phyloP scores from a whole-genome alignment of 805 yeast species.

The Gaillardinia entomophila region DNA sequence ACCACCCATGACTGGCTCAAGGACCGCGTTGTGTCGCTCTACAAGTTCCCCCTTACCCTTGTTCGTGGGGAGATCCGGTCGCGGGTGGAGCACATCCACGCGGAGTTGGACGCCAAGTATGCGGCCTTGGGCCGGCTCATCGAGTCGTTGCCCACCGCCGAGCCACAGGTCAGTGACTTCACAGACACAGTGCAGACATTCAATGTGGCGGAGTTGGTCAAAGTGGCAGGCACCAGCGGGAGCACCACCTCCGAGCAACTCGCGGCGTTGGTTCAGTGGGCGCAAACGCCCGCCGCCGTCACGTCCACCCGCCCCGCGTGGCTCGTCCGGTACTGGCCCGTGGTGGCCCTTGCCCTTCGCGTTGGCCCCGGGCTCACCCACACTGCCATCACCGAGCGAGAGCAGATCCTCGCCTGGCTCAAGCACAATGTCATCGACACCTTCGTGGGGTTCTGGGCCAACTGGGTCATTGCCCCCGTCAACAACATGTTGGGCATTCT shows the following conservation, averaged over 20 bases:
- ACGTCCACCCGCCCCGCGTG: no score
- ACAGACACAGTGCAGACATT: background rate
- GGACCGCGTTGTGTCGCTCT: conserved; percentile 8
- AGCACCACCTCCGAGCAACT: background rate
- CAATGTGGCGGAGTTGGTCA: background rate
- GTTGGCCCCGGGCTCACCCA: conserved; percentile 51
- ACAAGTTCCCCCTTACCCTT: conserved; percentile 13
- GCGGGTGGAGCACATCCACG: conserved; percentile 14
- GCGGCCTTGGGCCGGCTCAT: conserved; percentile 18
- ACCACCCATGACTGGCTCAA: conserved; percentile 10
- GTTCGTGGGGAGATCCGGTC: conserved; percentile 21
- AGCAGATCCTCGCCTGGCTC: conserved; percentile 51
- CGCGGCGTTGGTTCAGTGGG: background rate
- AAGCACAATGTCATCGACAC: conserved; percentile 60
- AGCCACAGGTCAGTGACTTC: background rate
- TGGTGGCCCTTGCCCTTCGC: conserved; percentile 30
- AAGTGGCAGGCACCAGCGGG: background rate
- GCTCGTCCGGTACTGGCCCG: conserved; percentile 68
- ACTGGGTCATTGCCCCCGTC: conserved; percentile 82
- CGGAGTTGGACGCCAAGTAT: conserved; percentile 18
- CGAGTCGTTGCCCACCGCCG: conserved; percentile 10
- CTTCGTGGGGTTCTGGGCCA: conserved; percentile 56
- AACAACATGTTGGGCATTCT: conserved; percentile 68
- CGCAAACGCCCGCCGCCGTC: background rate
- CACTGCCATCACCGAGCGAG: conserved; percentile 45